Conservation (phyloP, 139 green algal species). For the Tetraselmis chui region DNA sequence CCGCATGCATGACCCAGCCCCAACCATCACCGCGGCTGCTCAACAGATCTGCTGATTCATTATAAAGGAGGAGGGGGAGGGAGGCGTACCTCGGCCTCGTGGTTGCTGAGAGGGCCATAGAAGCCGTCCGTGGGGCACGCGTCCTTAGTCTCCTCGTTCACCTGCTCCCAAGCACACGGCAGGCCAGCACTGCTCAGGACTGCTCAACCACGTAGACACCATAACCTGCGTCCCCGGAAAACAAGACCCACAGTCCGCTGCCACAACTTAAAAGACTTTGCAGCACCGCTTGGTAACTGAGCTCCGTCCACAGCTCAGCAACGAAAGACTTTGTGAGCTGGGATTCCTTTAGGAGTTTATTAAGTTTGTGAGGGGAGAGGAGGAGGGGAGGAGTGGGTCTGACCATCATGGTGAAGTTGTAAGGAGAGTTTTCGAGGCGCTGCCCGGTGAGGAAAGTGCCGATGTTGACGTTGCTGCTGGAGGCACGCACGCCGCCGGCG, state of each 20-base stretch:
- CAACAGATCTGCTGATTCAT: slow-evolving; percentile 13
- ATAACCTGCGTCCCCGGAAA: not conserved
- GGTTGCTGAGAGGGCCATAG: slow-evolving; percentile 36
- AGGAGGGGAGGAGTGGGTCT: slow-evolving; percentile 5
- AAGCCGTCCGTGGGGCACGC: slow-evolving; percentile 45
- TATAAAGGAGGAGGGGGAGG: not conserved
- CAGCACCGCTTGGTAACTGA: too few species aligned
- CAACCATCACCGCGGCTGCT: too few species aligned
- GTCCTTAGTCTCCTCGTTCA: slow-evolving; percentile 39
- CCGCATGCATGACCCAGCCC: too few species aligned
- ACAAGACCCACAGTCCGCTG: not conserved
- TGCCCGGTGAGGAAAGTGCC: slow-evolving; percentile 87
- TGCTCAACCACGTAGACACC: too few species aligned
- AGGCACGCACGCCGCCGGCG: slow-evolving; percentile 58
- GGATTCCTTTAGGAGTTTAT: not conserved
- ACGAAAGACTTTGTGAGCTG: not conserved
- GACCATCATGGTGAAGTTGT: slow-evolving; percentile 85
- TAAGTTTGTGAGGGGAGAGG: not conserved
- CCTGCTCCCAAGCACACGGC: slow-evolving; percentile 25
- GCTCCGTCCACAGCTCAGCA: too few species aligned
- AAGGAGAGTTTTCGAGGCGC: slow-evolving; percentile 82
- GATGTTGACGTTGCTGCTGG: slow-evolving; percentile 71
- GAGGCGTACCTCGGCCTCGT: slow-evolving; percentile 29
- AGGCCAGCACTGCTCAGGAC: not conserved
- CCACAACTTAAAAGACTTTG: too few species aligned